Evolutionary conservation across 805 yeast genomes (phyloP).

Genomic region (Wickerhamomyces chaumierensis): DNA sequence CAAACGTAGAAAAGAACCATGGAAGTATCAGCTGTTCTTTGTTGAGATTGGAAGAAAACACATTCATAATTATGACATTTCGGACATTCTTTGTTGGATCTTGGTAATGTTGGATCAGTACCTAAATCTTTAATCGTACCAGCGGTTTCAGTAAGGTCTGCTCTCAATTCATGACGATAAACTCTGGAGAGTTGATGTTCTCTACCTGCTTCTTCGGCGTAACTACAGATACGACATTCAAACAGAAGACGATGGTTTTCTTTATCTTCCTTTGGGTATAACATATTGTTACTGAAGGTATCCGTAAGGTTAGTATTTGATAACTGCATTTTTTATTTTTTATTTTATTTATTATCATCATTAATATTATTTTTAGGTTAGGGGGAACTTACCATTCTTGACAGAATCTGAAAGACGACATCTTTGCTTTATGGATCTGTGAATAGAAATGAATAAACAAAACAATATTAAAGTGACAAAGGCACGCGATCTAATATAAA

Average conservation of each 20-base stretch:
- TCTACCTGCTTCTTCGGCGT: slow-evolving; percentile 67
- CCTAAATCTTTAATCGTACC: slow-evolving; percentile 96
- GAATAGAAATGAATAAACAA: not conserved
- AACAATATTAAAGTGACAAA: no score
- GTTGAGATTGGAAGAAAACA: slow-evolving; percentile 95
- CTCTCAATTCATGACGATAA: slow-evolving; percentile 83
- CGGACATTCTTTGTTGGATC: slow-evolving; percentile 91
- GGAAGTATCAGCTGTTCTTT: slow-evolving; percentile 86
- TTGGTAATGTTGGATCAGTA: slow-evolving; percentile 93
- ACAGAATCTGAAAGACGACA: slow-evolving; percentile 94
- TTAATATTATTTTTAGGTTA: not conserved
- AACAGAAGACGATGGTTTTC: slow-evolving; percentile 59
- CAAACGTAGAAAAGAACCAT: slow-evolving; percentile 95
- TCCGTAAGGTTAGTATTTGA: no score
- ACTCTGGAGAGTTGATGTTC: slow-evolving; percentile 59
- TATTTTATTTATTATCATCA: not conserved
- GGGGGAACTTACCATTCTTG: slow-evolving; percentile 55
- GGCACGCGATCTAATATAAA: no score
- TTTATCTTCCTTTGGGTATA: slow-evolving; percentile 93
- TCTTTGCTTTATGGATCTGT: slow-evolving; percentile 15
- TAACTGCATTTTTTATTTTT: no score
- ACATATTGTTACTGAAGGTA: slow-evolving; percentile 82
- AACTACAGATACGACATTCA: slow-evolving; percentile 90
- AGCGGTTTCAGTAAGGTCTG: slow-evolving; percentile 91
- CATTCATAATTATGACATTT: slow-evolving; percentile 79